Evolutionary conservation across 805 yeast genomes (phyloP).

Genomic region (Starmerella stigmatis): DNA sequence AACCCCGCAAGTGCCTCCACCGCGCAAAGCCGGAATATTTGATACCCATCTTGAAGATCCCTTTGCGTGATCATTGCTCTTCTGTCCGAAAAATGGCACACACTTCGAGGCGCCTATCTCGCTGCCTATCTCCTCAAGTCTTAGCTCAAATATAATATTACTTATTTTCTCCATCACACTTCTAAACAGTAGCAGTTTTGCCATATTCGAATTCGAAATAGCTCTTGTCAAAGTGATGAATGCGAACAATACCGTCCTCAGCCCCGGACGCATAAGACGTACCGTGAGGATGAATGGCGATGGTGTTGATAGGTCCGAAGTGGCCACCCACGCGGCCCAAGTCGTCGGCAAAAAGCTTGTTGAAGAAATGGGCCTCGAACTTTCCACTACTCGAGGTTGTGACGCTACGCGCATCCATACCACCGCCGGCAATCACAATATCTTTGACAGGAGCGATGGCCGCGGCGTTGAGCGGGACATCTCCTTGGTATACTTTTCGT

Average conservation of each 20-base stretch:
- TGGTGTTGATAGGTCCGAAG: constrained; percentile 93
- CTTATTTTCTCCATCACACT: background rate
- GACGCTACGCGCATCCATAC: constrained; percentile 97
- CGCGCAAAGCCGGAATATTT: background rate
- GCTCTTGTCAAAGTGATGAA: constrained; percentile 84
- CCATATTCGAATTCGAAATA: constrained; percentile 90
- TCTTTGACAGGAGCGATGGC: constrained; percentile 89
- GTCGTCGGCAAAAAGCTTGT: constrained; percentile 89
- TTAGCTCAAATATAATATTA: background rate
- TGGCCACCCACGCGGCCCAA: constrained; percentile 96
- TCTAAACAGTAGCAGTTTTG: constrained; percentile 32
- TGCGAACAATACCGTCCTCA: constrained; percentile 94
- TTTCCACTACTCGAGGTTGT: constrained; percentile 98
- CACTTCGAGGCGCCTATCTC: too few species aligned
- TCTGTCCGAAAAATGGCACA: too few species aligned
- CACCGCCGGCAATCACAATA: constrained; percentile 91
- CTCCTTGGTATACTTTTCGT: constrained; percentile 68
- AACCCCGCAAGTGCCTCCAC: constrained; percentile 1
- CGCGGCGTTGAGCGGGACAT: constrained; percentile 91
- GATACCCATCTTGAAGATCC: background rate
- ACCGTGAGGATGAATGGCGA: constrained; percentile 92
- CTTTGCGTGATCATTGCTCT: background rate
- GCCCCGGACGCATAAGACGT: constrained; percentile 93
- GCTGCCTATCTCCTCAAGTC: too few species aligned
- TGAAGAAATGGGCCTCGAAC: constrained; percentile 92